Conservation (phyloP, 140 eudicot species). For the Ambrosia hybrid region DNA sequence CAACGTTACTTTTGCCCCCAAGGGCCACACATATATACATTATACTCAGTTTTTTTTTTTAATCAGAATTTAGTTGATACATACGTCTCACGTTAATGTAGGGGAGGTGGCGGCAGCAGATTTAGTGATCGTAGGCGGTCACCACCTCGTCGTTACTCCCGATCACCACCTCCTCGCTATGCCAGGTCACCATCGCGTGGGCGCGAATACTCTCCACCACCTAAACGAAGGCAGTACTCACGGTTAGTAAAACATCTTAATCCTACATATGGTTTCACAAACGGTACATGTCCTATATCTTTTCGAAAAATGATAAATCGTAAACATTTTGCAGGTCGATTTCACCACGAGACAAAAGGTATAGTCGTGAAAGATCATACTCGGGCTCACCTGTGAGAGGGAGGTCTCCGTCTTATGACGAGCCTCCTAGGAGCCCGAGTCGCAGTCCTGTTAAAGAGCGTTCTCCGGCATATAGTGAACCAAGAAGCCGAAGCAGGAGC, state of each 20-base stretch:
- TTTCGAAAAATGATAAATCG: neutral
- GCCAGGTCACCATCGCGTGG: constrained; percentile 53
- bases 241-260: constrained; percentile 38
- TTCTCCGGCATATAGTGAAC: constrained; percentile 35
- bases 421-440: constrained; percentile 36
- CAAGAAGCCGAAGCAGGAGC: constrained; percentile 39
- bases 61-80: constrained; percentile 10
- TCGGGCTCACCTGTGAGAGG: constrained; percentile 41
- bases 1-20: too few species aligned
- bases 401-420: constrained; percentile 47
- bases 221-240: constrained; percentile 57
- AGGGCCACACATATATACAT: too few species aligned
- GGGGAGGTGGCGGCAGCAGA: constrained; percentile 15
- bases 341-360: constrained; percentile 55
- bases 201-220: constrained; percentile 66
- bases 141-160: constrained; percentile 59
- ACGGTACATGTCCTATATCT: neutral
- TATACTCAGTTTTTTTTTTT: too few species aligned
- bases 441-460: constrained; percentile 40
- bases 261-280: neutral
- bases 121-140: constrained; percentile 42
- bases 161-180: constrained; percentile 62
- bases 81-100: neutral
- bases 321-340: constrained; percentile 45
- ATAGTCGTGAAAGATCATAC: constrained; percentile 58